Base-by-base conservation (phyloP, 2,329 filamentous ascomycete genomes). In the Fusarium nurragi region DNA sequence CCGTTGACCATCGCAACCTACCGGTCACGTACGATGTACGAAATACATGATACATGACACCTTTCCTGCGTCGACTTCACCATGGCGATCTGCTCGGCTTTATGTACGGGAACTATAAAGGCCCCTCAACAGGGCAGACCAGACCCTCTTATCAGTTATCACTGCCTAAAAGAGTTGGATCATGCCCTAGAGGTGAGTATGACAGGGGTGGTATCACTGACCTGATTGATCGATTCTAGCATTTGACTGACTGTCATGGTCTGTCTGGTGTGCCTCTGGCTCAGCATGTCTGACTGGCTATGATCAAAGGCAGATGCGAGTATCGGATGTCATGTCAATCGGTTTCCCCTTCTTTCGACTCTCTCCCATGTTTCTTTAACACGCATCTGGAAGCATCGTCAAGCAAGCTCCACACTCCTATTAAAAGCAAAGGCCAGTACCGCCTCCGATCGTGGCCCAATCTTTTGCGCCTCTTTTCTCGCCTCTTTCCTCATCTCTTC, bases 1-100 rank as follows among this genome's bases (percentile, higher is more conserved):
- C 39, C 58, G 49, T 64, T 65, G 26, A 36, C 41, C 49, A 34
- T 66, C 63, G 64, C 64, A 68, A 67, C 48, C 50, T 55, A 57
- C 65, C 61, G 57, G 52, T 64, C 64, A 63, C 61, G 68, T 67
- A 67, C 60, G 65, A 70, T 68, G 45, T 50, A 52, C 44, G 21
- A 37, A n/a, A 25, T 38, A 53, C 21, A 28, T 21, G 23, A 60
- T 57, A 60, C 38, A 44, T 59, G 61, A 39, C 62, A 18, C 39
- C 39, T 67, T 50, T 55, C 23, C 59, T 67, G 59, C 46, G 45
- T 25, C 32, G 51, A 64, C 50, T 50, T 53, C 38, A 41, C 45
- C 50, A 62, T 47, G 46, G 38, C 60, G 43, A 52, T 57, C 58
- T 57, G 51, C 32, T 30, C 38, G 56, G 62, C 44, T 57, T 58